Evolutionary conservation across 495 filamentous ascomycete species (phyloP).

Genomic region (Podospora bellae-mahoneyi): DNA sequence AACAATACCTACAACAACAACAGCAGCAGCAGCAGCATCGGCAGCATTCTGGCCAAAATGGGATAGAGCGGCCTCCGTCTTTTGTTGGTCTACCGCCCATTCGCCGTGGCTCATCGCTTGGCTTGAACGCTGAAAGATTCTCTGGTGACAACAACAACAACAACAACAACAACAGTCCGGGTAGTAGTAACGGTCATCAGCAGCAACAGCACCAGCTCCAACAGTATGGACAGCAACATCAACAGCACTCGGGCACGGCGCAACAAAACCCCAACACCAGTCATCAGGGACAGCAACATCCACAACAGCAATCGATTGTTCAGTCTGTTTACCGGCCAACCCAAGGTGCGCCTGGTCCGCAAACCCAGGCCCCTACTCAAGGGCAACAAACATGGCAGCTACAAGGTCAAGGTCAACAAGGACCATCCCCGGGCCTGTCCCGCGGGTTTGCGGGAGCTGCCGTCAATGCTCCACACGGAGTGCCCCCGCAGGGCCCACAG

Average conservation of each 20-base stretch:
- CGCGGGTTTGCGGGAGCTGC: slow-evolving; percentile 17
- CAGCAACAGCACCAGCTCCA: slow-evolving; percentile 16
- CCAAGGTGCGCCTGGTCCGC: slow-evolving; percentile 15
- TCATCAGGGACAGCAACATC: background rate
- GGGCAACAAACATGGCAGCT: slow-evolving; percentile 23
- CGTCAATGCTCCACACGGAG: slow-evolving; percentile 13
- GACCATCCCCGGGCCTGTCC: slow-evolving; percentile 4
- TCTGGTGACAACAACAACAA: slow-evolving; percentile 17
- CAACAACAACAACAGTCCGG: background rate
- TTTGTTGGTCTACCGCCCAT: slow-evolving; percentile 51
- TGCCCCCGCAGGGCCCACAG: slow-evolving; percentile 15
- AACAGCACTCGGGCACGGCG: slow-evolving; percentile 7
- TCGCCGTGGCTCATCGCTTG: slow-evolving; percentile 42
- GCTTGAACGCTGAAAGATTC: slow-evolving; percentile 22
- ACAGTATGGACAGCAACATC: slow-evolving; percentile 8
- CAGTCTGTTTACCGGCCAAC: slow-evolving; percentile 33
- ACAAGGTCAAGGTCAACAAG: slow-evolving; percentile 21
- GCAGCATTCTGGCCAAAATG: slow-evolving; percentile 20
- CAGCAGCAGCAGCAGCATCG: slow-evolving; percentile 17
- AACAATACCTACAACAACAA: slow-evolving; percentile 21
- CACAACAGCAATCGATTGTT: slow-evolving; percentile 14
- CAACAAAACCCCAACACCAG: slow-evolving; percentile 16
- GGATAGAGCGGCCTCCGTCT: slow-evolving; percentile 33
- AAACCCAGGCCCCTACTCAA: slow-evolving; percentile 13
- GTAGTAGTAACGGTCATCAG: slow-evolving; percentile 10